Evolutionary conservation across 441 rosid species (phyloP).

Genomic region (Melastoma candidum): DNA sequence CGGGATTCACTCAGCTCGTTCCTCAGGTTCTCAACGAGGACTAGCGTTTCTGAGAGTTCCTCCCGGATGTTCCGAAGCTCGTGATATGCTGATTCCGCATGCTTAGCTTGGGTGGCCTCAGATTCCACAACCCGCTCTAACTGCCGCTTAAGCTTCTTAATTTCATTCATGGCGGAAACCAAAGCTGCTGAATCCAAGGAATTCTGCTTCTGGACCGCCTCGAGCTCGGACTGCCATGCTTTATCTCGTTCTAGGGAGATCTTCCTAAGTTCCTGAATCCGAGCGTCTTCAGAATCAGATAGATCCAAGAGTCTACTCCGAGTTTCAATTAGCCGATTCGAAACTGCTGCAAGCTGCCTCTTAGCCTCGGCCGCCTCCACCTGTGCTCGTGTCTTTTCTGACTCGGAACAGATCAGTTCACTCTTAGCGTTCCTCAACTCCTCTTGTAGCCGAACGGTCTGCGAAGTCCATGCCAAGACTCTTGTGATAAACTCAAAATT

Average conservation of each 20-base stretch:
- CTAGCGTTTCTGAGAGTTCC: conserved; percentile 59
- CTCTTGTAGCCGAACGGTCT: too few relatives aligned
- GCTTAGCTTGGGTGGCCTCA: conserved; percentile 43
- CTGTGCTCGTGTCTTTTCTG: too few relatives aligned
- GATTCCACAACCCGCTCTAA: conserved; percentile 56
- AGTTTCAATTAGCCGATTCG: too few relatives aligned
- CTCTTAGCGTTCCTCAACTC: too few relatives aligned
- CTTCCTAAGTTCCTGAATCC: conserved; percentile 68
- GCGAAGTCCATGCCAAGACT: too few relatives aligned
- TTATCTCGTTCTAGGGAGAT: conserved; percentile 83
- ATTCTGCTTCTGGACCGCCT: conserved; percentile 83
- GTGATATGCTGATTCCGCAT: conserved; percentile 39
- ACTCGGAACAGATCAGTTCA: too few relatives aligned
- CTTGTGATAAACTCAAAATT: too few relatives aligned
- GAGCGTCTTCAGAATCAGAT: conserved; percentile 66
- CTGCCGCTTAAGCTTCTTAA: conserved; percentile 78
- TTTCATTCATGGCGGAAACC: conserved; percentile 75
- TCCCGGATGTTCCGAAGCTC: conserved; percentile 56
- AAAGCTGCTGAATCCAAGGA: conserved; percentile 70
- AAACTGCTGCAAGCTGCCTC: too few relatives aligned
- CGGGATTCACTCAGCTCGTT: conserved; percentile 42
- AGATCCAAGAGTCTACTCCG: conserved; percentile 35
- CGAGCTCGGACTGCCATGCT: conserved; percentile 94
- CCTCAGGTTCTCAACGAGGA: conserved; percentile 61
- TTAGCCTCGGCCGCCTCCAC: too few relatives aligned